These are phyloP conservation scores for Stereum hirsutum DNA, from an alignment of 1,284 basidiomycete genomes.

Conservation along the genomic window DNA sequence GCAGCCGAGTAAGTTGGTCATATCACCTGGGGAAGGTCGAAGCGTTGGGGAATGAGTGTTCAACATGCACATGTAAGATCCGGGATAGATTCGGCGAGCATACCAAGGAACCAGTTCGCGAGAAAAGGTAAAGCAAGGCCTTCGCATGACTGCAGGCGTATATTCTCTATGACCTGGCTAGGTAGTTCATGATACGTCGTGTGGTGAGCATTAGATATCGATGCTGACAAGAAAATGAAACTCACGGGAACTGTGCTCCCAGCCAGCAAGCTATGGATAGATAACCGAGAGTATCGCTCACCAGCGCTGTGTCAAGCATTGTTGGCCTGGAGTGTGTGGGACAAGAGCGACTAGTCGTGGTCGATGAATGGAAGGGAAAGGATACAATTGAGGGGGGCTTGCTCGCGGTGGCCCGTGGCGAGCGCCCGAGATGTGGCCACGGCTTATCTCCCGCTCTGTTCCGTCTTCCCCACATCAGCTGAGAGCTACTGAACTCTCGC, in stretches of 20 bases:
- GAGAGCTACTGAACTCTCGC: no score
- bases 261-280: conserved; percentile 83
- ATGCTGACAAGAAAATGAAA: conserved; percentile 16
- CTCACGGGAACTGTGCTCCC: conserved; percentile 87
- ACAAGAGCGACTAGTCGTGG: background rate
- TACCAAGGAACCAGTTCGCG: conserved; percentile 84
- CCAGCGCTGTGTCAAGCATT: conserved; percentile 6
- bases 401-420: no score
- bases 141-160: conserved; percentile 65
- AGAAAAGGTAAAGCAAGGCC: conserved; percentile 87
- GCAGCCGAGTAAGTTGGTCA: conserved; percentile 86
- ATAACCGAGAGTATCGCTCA: conserved; percentile 55
- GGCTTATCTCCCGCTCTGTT: background rate
- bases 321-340: background rate
- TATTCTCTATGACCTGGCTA: conserved; percentile 80
- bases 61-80: conserved; percentile 20
- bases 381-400: background rate
- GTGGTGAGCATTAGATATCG: conserved; percentile 5
- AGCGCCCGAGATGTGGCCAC: background rate
- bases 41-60: conserved; percentile 32
- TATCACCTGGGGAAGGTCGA: conserved; percentile 53
- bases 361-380: background rate
- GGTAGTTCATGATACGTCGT: conserved; percentile 5
- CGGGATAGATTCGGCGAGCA: conserved; percentile 5
- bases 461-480: background rate